Conservation (phyloP, 2,329 filamentous ascomycete genomes). For the Tetracladium maxilliforme region DNA sequence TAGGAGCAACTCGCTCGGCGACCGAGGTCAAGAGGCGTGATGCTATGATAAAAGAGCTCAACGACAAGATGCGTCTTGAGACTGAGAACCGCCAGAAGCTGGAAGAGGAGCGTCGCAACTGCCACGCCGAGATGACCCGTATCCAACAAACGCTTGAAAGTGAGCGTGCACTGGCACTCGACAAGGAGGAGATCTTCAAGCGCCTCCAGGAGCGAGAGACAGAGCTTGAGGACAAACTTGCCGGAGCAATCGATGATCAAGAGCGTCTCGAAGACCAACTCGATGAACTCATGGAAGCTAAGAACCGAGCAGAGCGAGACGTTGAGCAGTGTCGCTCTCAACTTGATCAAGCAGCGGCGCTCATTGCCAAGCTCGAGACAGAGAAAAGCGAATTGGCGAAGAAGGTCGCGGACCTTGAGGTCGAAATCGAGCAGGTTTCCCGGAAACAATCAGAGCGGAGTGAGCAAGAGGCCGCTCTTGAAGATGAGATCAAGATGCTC, state of each 20-base stretch:
- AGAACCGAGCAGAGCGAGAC: slow-evolving; percentile 77
- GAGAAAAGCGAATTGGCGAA: slow-evolving; percentile 67
- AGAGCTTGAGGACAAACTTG: slow-evolving; percentile 84
- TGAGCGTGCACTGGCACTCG: slow-evolving; percentile 83
- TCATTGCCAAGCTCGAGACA: slow-evolving; percentile 73
- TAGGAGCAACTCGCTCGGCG: slow-evolving; percentile 83
- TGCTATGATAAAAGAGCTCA: slow-evolving; percentile 79
- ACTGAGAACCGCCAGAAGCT: slow-evolving; percentile 59
- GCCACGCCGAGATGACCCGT: slow-evolving; percentile 72
- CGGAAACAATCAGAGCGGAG: slow-evolving; percentile 58
- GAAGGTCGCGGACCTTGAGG: slow-evolving; percentile 55
- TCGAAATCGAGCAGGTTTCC: slow-evolving; percentile 55
- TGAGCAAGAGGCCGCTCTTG: slow-evolving; percentile 60
- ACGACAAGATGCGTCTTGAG: slow-evolving; percentile 70
- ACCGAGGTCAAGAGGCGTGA: slow-evolving; percentile 92
- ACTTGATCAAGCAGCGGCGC: slow-evolving; percentile 77
- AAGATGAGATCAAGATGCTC: slow-evolving; percentile 78
- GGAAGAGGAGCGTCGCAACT: slow-evolving; percentile 81
- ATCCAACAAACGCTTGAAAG: slow-evolving; percentile 93
- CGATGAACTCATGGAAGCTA: slow-evolving; percentile 75
- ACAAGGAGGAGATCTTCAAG: slow-evolving; percentile 99
- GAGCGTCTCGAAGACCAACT: slow-evolving; percentile 88
- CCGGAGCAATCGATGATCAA: slow-evolving; percentile 85
- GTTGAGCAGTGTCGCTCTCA: slow-evolving; percentile 66
- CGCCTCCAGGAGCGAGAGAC: slow-evolving; percentile 83